Conservation (phyloP, 768 basidiomycete species). For the Ramaria rubella region DNA sequence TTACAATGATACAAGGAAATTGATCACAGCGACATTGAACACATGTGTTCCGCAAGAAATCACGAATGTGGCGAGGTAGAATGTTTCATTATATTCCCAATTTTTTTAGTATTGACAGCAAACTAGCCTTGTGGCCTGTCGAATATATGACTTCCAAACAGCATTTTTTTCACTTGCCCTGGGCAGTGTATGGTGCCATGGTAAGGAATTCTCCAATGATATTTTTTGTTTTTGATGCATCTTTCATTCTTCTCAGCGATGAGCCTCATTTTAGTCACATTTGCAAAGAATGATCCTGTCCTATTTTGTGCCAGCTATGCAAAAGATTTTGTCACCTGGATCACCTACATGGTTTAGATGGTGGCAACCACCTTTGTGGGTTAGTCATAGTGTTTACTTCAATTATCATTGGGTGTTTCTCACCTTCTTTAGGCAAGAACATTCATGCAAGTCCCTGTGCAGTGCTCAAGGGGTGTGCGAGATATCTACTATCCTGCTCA, state of each 20-base stretch:
- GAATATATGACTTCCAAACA: background rate
- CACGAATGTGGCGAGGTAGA: constrained; percentile 52
- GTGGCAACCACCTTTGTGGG: constrained; percentile 51
- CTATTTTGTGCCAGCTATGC: constrained; percentile 48
- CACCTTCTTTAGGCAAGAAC: constrained; percentile 37
- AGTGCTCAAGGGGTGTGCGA: constrained; percentile 45
- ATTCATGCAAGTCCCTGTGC: constrained; percentile 41
- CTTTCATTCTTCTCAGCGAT: constrained; percentile 30
- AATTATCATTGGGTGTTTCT: background rate
- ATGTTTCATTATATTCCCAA: background rate
- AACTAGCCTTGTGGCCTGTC: background rate
- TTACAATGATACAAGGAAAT: constrained; percentile 30
- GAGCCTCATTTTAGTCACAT: constrained; percentile 38
- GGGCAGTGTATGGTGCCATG: background rate
- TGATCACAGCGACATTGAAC: constrained; percentile 42
- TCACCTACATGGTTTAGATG: constrained; percentile 48
- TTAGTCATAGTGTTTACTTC: constrained; percentile 19
- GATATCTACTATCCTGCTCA: constrained; percentile 51
- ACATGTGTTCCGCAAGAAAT: constrained; percentile 44
- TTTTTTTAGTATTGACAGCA: background rate
- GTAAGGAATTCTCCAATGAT: background rate
- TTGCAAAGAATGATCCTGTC: constrained; percentile 49
- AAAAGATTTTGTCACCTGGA: constrained; percentile 43
- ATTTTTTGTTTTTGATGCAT: constrained; percentile 10
- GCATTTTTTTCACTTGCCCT: background rate